Conservation (phyloP, 371 early-diverging fungal species). For the Circinella umbellata region DNA sequence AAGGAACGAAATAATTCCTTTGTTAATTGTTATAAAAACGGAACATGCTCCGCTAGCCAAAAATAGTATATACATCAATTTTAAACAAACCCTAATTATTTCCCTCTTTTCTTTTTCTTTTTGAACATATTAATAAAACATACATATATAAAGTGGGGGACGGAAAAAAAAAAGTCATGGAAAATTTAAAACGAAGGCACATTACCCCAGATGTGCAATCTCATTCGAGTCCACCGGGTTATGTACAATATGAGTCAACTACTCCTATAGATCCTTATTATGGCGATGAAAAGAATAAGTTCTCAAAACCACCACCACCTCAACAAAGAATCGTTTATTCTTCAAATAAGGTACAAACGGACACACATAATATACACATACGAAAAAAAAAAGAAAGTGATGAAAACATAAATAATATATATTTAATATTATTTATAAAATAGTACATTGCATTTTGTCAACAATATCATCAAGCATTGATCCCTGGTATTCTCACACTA, state of each 20-base stretch:
- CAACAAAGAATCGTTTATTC: constrained; percentile 29
- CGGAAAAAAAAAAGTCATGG: too few relatives aligned
- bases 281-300: constrained; percentile 30
- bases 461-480: constrained; percentile 54
- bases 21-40: too few relatives aligned
- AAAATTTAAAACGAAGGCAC: constrained; percentile 48
- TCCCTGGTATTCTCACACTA: constrained; percentile 61
- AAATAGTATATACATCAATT: too few relatives aligned
- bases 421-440: not conserved
- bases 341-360: constrained; percentile 39
- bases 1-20: too few relatives aligned
- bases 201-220: constrained; percentile 20
- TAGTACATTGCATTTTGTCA: constrained; percentile 56
- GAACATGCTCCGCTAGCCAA: too few relatives aligned
- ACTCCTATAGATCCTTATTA: not conserved
- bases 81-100: too few relatives aligned
- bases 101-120: too few relatives aligned
- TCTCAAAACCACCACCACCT: constrained; percentile 17
- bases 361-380: not conserved
- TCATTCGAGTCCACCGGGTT: not conserved
- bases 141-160: too few relatives aligned
- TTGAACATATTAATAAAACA: too few relatives aligned
- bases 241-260: not conserved
- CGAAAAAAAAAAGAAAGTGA: too few relatives aligned
- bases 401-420: too few relatives aligned